phyloP scores from a whole-genome alignment of 2,329 filamentous ascomycete genomes.

The Cladosporium sp. region DNA sequence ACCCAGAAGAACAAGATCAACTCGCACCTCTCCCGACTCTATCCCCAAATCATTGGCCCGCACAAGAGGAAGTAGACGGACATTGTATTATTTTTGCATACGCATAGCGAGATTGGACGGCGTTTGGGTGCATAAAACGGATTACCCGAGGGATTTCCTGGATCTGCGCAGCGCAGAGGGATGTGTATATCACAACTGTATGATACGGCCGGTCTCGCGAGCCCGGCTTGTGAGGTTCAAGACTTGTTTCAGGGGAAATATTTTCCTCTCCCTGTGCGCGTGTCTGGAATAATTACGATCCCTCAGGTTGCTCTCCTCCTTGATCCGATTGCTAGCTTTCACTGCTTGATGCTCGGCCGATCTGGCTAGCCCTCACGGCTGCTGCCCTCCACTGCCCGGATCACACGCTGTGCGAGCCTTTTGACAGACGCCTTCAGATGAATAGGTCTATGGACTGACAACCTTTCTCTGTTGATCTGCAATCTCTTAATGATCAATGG shows the following conservation, averaged over 20 bases:
- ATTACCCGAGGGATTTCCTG: background rate
- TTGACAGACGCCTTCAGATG: background rate
- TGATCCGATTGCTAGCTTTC: background rate
- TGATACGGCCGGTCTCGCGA: background rate
- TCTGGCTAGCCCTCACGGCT: background rate
- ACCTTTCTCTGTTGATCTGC: no score
- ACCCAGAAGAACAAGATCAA: conserved; percentile 76
- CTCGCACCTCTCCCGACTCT: conserved; percentile 77
- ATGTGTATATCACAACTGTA: background rate
- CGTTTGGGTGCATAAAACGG: conserved; percentile 8
- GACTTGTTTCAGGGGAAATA: background rate
- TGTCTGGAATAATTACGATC: background rate
- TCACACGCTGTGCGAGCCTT: background rate
- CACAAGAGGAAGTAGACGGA: conserved; percentile 55
- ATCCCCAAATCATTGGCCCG: conserved; percentile 64
- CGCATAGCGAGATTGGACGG: conserved; percentile 9
- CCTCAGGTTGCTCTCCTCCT: background rate
- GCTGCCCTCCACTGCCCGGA: background rate
- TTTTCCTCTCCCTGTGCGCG: no score
- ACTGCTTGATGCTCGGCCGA: background rate
- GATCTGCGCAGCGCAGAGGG: background rate
- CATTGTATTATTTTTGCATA: background rate
- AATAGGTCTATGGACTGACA: no score
- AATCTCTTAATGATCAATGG: no score
- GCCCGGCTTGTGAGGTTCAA: background rate